phyloP scores from a whole-genome alignment of 257 asterid species.

The Avicennia marina region DNA sequence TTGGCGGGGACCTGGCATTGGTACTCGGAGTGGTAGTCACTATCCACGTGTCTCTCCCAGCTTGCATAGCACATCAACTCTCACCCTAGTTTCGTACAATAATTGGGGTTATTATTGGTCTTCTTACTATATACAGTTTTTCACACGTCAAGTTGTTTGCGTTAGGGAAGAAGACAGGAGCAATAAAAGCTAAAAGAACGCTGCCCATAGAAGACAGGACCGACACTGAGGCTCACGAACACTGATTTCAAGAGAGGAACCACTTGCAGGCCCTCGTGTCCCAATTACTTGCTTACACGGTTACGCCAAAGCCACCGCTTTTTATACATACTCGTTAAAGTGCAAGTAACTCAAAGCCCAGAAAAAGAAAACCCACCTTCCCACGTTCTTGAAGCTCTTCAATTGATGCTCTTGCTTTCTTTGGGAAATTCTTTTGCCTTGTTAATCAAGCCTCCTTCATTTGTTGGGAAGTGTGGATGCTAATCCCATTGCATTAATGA shows the following conservation, averaged over 20 bases:
- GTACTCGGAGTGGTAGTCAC: conserved; percentile 31
- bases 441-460: background rate
- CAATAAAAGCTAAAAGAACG: background rate
- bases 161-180: too few relatives aligned
- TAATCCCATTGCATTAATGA: background rate
- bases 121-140: too few relatives aligned
- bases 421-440: conserved; percentile 15
- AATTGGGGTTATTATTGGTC: too few relatives aligned
- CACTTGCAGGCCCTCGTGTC: conserved; percentile 20
- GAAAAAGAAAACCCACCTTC: conserved; percentile 19
- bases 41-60: conserved; percentile 32
- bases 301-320: conserved; percentile 11
- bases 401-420: conserved; percentile 30
- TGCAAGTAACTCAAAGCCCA: conserved; percentile 38
- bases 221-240: conserved; percentile 20
- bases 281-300: conserved; percentile 20
- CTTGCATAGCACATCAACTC: conserved; percentile 18
- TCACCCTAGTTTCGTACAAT: conserved; percentile 1
- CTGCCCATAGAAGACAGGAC: background rate
- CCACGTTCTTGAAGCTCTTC: conserved; percentile 44
- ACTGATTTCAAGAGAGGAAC: conserved; percentile 22
- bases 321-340: background rate
- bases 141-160: too few relatives aligned
- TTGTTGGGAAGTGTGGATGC: background rate
- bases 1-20: conserved; percentile 30